Evolutionary conservation across 192 early-diverging fungal genomes (phyloP), one percentile per base, ranked within the genome.

Genomic region (Linderina pennispora): DNA sequence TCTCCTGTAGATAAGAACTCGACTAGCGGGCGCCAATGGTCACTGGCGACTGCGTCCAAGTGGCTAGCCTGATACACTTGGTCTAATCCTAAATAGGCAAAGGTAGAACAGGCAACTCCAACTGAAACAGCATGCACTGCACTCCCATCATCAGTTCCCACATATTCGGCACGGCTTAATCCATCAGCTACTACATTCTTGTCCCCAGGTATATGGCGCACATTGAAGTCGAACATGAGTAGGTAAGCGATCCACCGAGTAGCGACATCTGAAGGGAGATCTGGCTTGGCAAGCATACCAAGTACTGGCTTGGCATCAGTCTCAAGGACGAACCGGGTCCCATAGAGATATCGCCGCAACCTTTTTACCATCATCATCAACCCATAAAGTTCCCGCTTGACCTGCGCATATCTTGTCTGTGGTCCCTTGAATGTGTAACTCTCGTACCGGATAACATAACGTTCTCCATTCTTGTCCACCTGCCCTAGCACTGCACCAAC

Each of bases 111-210:
- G 14, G 16, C 38, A 5, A 40, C 6, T 5, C 17, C 21, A 22
- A 40, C 38, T 40, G 5, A 7, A 5, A 17, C 38, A 8, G 6
- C 6, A 40, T 8, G 38, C 4, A 5, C 5, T 14, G 5, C 38
- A 40, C 16, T 31, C 28, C 28, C 28, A 11, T 8, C 28, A 31
- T 31, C 28, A 40, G 6, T 40, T 22, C 11, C 38, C 14, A 8
- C 38, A 40, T 8, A 40, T 14, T 17, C 21, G 5, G 16, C 38
- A 20, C 38, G 16, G 14, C 38, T 40, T 5, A 40, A 8, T 14
- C 38, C 16, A 40, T 40, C 38, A 14, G 38, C 38, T 8, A 40
- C 38, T 8, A 40, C 38, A 22, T 40, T 40, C 6, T 40, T 14
- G 21, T 8, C 21, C n/a, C 38, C 38, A 5, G 6, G 16, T 5